Evolutionary conservation across 2,329 filamentous ascomycete species (phyloP).

Genomic region (Blumeria graminis): DNA sequence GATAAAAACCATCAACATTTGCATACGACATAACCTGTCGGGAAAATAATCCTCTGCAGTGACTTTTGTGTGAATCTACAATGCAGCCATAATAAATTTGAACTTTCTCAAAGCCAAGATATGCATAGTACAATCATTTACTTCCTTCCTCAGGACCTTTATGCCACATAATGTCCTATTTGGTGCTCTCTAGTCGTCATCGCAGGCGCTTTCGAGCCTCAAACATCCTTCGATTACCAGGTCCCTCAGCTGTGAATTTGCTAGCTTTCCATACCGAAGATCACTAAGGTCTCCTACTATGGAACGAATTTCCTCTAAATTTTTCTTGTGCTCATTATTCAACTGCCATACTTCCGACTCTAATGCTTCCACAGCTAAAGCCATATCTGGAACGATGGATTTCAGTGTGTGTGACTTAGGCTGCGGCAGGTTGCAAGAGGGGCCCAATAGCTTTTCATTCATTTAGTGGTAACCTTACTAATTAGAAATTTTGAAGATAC

Average conservation of each 20-base stretch:
- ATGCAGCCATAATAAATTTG: no score
- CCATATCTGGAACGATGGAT: constrained; percentile 44
- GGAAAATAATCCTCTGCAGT: no score
- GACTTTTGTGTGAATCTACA: no score
- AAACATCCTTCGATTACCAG: constrained; percentile 44
- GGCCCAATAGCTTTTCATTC: constrained; percentile 30
- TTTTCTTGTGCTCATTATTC: constrained; percentile 34
- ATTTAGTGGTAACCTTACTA: constrained; percentile 3
- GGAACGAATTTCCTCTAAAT: constrained; percentile 36
- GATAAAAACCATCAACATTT: no score
- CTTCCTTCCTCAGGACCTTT: no score
- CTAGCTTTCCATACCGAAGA: constrained; percentile 54
- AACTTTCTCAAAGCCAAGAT: no score
- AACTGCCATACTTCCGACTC: constrained; percentile 42
- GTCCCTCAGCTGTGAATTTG: constrained; percentile 34
- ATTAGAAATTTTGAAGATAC: no score
- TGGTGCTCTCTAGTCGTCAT: not conserved
- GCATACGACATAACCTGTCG: no score
- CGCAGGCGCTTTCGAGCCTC: constrained; percentile 25
- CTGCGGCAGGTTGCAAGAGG: constrained; percentile 20
- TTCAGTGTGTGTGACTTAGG: constrained; percentile 32
- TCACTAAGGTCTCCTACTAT: constrained; percentile 56
- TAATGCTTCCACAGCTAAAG: constrained; percentile 37
- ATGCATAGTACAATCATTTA: no score
- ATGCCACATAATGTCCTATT: no score